Evolutionary conservation across 2,329 filamentous ascomycete species (phyloP).

Genomic region (Mycosphaerelloides madeirae): DNA sequence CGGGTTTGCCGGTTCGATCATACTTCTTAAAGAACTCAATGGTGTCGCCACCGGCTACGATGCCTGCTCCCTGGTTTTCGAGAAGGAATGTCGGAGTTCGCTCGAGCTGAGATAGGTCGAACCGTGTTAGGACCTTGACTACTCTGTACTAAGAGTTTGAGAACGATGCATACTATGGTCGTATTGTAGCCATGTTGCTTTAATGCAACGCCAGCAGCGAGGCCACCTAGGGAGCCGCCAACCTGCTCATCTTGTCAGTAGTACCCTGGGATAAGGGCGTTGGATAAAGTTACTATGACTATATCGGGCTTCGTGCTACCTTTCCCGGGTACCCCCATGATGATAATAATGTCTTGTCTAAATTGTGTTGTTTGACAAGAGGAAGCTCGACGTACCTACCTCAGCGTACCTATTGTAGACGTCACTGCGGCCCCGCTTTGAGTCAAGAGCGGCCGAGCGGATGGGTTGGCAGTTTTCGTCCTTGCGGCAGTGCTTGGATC

Average conservation of each 20-base stretch:
- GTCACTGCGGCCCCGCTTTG: no score
- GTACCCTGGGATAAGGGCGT: no score
- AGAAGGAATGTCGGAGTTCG: constrained; percentile 39
- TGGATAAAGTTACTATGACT: constrained; percentile 16
- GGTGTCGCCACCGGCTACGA: constrained; percentile 44
- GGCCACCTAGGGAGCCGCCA: constrained; percentile 28
- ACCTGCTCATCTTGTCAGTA: constrained; percentile 15
- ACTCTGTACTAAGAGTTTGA: no score
- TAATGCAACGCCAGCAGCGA: constrained; percentile 26
- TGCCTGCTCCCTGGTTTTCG: constrained; percentile 46
- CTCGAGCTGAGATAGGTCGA: constrained; percentile 31
- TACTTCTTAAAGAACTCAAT: constrained; percentile 42
- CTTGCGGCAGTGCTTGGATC: no score
- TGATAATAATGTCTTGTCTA: no score
- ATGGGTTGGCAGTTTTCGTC: no score
- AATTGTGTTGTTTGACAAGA: no score
- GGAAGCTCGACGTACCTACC: no score
- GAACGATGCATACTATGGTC: constrained; percentile 8
- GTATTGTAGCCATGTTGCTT: constrained; percentile 28
- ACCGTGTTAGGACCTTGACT: no score
- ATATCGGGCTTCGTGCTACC: constrained; percentile 17
- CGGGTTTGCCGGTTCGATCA: constrained; percentile 35
- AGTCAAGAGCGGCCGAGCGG: no score
- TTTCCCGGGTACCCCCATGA: no score
- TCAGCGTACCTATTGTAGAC: no score